These are phyloP conservation scores for Fusarium vanettenii DNA, from an alignment of 2,329 filamentous ascomycete species.

Conservation along the genomic window DNA sequence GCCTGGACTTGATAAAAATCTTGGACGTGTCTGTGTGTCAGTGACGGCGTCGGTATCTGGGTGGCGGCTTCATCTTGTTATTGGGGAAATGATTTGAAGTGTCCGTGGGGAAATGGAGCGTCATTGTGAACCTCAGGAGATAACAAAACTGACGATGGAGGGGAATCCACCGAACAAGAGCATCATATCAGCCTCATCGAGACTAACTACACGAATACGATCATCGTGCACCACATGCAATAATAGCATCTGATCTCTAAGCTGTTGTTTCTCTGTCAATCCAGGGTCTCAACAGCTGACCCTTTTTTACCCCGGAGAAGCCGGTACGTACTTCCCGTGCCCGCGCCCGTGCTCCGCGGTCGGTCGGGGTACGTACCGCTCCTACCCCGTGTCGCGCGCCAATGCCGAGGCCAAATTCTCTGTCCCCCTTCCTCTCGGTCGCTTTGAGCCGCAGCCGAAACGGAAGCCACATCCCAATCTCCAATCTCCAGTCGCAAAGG, in stretches of 20 bases:
- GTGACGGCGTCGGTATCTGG: background rate
- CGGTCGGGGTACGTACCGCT: constrained; percentile 33
- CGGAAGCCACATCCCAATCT: constrained; percentile 18
- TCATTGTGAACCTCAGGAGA: background rate
- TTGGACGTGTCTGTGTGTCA: background rate
- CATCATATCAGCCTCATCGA: background rate
- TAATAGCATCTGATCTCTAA: background rate
- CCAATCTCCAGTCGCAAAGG: constrained; percentile 22
- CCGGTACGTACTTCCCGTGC: background rate
- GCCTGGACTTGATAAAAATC: background rate
- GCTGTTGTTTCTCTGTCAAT: background rate
- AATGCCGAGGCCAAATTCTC: constrained; percentile 37
- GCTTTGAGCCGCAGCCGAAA: constrained; percentile 38
- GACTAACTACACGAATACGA: background rate
- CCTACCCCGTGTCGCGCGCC: constrained; percentile 13
- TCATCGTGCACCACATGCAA: background rate
- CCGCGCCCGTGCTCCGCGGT: constrained; percentile 5
- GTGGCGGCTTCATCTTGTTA: background rate
- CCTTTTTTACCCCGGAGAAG: constrained; percentile 25
- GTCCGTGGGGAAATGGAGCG: background rate
- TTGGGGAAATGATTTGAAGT: constrained; percentile 2
- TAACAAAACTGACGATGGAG: background rate
- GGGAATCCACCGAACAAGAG: background rate
- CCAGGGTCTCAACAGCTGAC: background rate
- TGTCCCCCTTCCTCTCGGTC: constrained; percentile 24